Evolutionary conservation across 2,329 filamentous ascomycete species (phyloP), one percentile per base, ranked within the genome.

Genomic region (Arthrobotrys megalospora): DNA sequence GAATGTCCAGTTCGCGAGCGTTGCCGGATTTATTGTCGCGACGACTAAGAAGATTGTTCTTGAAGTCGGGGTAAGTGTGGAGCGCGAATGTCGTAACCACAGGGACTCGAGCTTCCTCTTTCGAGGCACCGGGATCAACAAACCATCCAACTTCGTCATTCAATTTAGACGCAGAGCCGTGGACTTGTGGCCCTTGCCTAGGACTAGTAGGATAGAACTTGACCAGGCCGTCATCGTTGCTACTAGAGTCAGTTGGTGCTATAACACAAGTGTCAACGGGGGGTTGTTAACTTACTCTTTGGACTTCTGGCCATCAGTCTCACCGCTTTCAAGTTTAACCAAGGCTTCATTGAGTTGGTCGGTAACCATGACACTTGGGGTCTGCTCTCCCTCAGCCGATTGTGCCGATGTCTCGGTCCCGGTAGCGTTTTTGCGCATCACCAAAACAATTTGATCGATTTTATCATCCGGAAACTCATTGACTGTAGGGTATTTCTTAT

Each of bases 1-100:
- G 87, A 75, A 89, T 87, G 82, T 89, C 87, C 87, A 91, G 90
- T 82, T 90, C 87, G 1, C 52, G 63, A 45, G 38, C 58, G 16
- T 47, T 66, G 84, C 80, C 53, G 79, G 66, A 64, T 8, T 66
- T 66, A 19, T 47, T 63, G 28, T 60, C 55, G 6, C 75, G 75
- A 48, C 75, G 75, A 28, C 62, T 58, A 16, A 78, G 75, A 38
- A 78, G 67, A 24, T 45, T 43, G 19, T 78, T 78, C 67, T 78
- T 78, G 67, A 78, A 78, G 28, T 62, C 62, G 32, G 75, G 45
- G 36, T 78, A 78, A 7, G 67, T 21, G 45, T 66, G 38, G 41
- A 78, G 67, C n/a, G 24, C 19, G 28, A 78, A 78, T 3, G 47
- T 63, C 6, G 67, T 78, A 19, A 72, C 34, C 11, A 38, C 62